Evolutionary conservation across 352 stramenopile genomes (phyloP).

Genomic region (Phytophthora parvispora): DNA sequence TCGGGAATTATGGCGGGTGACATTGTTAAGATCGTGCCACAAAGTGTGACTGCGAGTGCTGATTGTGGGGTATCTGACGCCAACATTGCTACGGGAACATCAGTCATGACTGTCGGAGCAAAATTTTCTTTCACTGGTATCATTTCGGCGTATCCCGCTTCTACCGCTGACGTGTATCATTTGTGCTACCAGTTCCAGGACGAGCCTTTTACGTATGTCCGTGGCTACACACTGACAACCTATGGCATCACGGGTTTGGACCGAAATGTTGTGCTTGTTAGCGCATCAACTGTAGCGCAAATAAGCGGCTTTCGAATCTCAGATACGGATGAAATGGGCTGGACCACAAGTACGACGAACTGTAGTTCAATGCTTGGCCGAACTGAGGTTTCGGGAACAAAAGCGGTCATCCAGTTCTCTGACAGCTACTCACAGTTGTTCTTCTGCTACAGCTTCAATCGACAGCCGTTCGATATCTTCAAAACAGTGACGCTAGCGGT

Average conservation of each 20-base stretch:
- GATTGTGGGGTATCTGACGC: slow-evolving; percentile 53
- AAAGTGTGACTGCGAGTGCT: slow-evolving; percentile 49
- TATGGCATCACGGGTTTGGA: slow-evolving; percentile 62
- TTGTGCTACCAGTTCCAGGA: slow-evolving; percentile 83
- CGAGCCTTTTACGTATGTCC: slow-evolving; percentile 66
- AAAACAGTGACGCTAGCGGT: slow-evolving; percentile 39
- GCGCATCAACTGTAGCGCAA: slow-evolving; percentile 54
- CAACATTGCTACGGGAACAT: slow-evolving; percentile 51
- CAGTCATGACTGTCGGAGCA: slow-evolving; percentile 43
- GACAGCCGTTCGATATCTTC: slow-evolving; percentile 69
- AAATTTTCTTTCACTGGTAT: slow-evolving; percentile 47
- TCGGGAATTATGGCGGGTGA: slow-evolving; percentile 60
- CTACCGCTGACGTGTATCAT: slow-evolving; percentile 58
- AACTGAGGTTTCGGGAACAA: slow-evolving; percentile 39
- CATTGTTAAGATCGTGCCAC: slow-evolving; percentile 61
- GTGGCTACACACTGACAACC: slow-evolving; percentile 47
- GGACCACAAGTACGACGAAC: slow-evolving; percentile 48
- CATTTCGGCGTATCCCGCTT: slow-evolving; percentile 48
- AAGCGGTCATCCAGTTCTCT: slow-evolving; percentile 40
- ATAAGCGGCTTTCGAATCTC: slow-evolving; percentile 61
- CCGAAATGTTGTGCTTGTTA: slow-evolving; percentile 49
- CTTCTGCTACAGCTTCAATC: slow-evolving; percentile 76
- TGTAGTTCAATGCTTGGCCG: slow-evolving; percentile 47
- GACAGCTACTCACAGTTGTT: slow-evolving; percentile 45
- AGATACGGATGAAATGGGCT: slow-evolving; percentile 59